Evolutionary conservation across 2,329 filamentous ascomycete species (phyloP).

Genomic region (Zymoseptoria ardabiliae): DNA sequence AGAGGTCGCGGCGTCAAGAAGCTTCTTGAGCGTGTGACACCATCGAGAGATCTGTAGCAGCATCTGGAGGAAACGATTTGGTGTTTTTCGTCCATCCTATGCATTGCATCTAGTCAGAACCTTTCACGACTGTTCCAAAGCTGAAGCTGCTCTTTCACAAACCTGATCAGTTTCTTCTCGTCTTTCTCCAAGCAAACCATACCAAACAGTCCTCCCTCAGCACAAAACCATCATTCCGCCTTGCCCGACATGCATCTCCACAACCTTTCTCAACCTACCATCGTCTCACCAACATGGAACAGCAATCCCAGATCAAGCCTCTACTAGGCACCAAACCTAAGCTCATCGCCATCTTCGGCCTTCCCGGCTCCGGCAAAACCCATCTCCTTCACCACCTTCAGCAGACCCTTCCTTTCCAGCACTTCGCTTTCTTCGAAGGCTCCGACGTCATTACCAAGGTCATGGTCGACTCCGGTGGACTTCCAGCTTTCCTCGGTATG

Average conservation of each 20-base stretch:
- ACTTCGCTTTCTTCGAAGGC: slow-evolving; percentile 48
- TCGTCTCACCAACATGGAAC: neutral
- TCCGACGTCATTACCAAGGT: slow-evolving; percentile 41
- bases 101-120: neutral
- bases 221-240: neutral
- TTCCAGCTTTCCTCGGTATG: slow-evolving; percentile 42
- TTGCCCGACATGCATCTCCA: neutral
- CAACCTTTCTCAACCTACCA: neutral
- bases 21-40: neutral
- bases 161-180: neutral
- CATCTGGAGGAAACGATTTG: neutral
- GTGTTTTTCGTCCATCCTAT: neutral
- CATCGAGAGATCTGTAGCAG: neutral
- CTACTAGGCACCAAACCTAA: slow-evolving; percentile 4
- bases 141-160: neutral
- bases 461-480: slow-evolving; percentile 35
- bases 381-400: slow-evolving; percentile 37
- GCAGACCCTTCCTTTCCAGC: slow-evolving; percentile 23
- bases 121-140: neutral
- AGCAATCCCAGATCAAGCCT: neutral
- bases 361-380: slow-evolving; percentile 50
- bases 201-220: neutral
- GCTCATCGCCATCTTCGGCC: slow-evolving; percentile 50
- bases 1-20: too few relatives aligned
- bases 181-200: neutral